Conservation (phyloP, 1,284 basidiomycete species). For the Moesziomyces globuligerus region DNA sequence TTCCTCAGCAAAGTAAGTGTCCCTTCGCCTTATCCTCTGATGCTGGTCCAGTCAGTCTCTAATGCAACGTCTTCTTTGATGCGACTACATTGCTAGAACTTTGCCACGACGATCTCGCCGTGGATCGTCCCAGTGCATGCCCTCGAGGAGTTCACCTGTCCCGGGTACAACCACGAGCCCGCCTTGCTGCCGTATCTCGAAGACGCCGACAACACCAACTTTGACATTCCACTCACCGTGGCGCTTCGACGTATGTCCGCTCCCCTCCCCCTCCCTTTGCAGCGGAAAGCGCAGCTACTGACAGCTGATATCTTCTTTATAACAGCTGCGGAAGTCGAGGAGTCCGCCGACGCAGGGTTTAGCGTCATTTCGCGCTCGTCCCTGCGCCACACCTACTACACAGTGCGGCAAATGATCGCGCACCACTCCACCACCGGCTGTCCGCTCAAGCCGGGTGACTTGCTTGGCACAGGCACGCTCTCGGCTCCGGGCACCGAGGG, state of each 20-base stretch:
- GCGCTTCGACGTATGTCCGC: constrained; percentile 9
- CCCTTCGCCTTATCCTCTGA: no score
- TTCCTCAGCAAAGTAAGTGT: constrained; percentile 28
- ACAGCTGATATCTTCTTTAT: neutral
- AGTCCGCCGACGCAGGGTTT: neutral
- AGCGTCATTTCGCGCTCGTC: constrained; percentile 12
- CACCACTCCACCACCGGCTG: constrained; percentile 47
- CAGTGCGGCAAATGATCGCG: constrained; percentile 39
- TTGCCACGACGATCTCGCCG: constrained; percentile 44
- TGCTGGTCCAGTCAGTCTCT: no score
- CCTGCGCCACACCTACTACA: constrained; percentile 41
- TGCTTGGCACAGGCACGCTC: constrained; percentile 42
- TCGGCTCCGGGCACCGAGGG: constrained; percentile 23
- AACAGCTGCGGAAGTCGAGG: neutral
- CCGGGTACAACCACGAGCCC: constrained; percentile 28
- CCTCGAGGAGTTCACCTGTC: constrained; percentile 29
- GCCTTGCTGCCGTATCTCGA: constrained; percentile 29
- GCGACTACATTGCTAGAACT: no score
- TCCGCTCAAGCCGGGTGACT: constrained; percentile 21
- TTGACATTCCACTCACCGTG: constrained; percentile 31
- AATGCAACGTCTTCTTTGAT: no score
- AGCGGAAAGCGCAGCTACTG: neutral
- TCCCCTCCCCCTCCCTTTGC: neutral
- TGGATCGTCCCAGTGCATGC: constrained; percentile 41
- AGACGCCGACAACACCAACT: constrained; percentile 30